Evolutionary conservation across 805 yeast species (phyloP), one percentile per base, ranked within the genome.

Genomic region (Tetrapisispora pingtungensis): DNA sequence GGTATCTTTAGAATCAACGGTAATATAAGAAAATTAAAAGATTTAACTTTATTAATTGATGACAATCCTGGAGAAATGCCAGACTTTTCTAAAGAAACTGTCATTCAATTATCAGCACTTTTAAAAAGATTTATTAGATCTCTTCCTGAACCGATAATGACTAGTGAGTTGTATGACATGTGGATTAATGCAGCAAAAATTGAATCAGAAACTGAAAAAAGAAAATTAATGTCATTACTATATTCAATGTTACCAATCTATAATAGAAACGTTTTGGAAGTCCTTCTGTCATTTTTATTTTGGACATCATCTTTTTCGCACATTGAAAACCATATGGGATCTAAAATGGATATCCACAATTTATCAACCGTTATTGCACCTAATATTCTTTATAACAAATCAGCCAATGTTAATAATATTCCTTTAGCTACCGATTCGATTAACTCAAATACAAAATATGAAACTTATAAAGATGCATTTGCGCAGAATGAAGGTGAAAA

Each of bases 261-360:
- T 18, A 83, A 89, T 58, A 74, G 98, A 46, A 95, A 88, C 60
- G 71, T 87, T 40, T 70, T 89, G 32, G 97, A 93, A 59, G 96
- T 89, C 2, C 66, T 93, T 35, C 70, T 89, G 28, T 79, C 81
- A 46, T 93, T 93, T 62, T 76, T 93, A 58, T 81, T 81, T 62
- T 93, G 97, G 97, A 90, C 89, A 2, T 87, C 97, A 0, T 85
- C 97, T 2, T 93, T 93, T 66, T 84, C 97, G 1, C 89, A 86
- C 53, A 78, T 89, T 49, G 97, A 88, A 57, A 94, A 87, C 54
- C 89, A 84, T 52, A 77, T 79, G 19, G 93, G 93, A 0, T 87
- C 97, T 3, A 93, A 90, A 67, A 93, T 93, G 98, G 97, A 90
- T 60, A 77, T 84, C 30, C 95, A 88, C 59, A 93, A 93, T 61